These are phyloP conservation scores for Alternaria postmessia DNA, from an alignment of 2,329 filamentous ascomycete species.

Conservation along the genomic window DNA sequence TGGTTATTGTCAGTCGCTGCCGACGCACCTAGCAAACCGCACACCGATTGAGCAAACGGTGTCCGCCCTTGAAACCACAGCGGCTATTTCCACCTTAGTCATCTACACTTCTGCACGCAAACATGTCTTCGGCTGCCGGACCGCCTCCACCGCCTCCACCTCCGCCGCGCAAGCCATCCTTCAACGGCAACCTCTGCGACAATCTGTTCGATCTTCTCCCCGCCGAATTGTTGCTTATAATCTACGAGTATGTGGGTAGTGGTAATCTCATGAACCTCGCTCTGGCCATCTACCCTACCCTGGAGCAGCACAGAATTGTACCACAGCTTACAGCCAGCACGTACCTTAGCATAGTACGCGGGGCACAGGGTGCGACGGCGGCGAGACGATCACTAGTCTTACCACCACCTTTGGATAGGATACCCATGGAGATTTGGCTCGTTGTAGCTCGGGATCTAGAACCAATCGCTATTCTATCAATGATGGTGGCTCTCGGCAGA, in stretches of 20 bases:
- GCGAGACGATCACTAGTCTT: not conserved
- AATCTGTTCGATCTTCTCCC: constrained; percentile 53
- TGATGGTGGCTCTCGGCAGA: constrained; percentile 45
- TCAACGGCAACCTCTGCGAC: not conserved
- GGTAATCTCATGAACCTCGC: constrained; percentile 56
- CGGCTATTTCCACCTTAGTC: not conserved
- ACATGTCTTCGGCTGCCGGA: constrained; percentile 36
- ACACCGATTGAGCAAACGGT: constrained; percentile 39
- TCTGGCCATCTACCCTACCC: constrained; percentile 56
- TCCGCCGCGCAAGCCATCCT: constrained; percentile 20
- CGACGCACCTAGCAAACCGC: constrained; percentile 35
- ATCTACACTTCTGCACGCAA: not conserved
- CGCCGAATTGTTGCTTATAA: constrained; percentile 57
- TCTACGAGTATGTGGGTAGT: constrained; percentile 53
- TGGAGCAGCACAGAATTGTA: constrained; percentile 48
- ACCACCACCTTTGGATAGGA: constrained; percentile 12
- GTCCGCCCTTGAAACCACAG: not conserved
- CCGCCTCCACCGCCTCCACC: constrained; percentile 27
- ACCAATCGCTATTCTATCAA: constrained; percentile 50
- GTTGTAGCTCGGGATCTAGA: constrained; percentile 50
- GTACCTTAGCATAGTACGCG: constrained; percentile 33
- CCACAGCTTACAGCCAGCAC: constrained; percentile 39
- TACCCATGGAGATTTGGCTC: constrained; percentile 54
- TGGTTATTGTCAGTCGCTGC: constrained; percentile 38
- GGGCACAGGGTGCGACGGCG: not conserved